Evolutionary conservation across 805 yeast species (phyloP), one percentile per base, ranked within the genome.

Genomic region (Saccharomycopsis babjevae): DNA sequence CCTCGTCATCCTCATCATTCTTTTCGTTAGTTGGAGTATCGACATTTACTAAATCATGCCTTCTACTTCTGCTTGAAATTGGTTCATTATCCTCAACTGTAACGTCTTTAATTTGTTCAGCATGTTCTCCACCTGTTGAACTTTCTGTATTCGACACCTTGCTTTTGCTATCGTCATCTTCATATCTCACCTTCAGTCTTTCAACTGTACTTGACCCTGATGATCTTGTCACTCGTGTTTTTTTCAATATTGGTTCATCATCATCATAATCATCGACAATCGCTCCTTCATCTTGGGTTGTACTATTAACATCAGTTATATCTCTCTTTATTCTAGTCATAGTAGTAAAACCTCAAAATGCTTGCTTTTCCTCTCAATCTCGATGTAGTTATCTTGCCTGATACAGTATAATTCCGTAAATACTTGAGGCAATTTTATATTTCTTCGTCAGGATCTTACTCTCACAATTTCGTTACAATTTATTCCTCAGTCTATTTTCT

Each of bases 181-280:
- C 62, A 16, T 34, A 34, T 42, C 57, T 57, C 11, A 59, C 56
- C 3, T 34, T 57, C 28, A 8, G 16, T 18, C 43, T 43, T 30
- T 40, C 54, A 4, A 5, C 34, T 8, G 30, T 46, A 46, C 6
- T 28, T 16, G 30, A 32, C 1, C 50, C 20, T 18, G 50, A 40
- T 8, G 64, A 63, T 18, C 50, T 40, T 18, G 50, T 36, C 6
- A 64, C 64, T 46, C 69, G 72, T 11, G 66, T 68, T 56, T 71
- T 71, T 38, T 70, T 70, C n/a, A 68, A 64, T 6, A 68, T 59
- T 15, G 71, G 71, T 56, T 68, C 71, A 34, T 70, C 72, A 13
- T 69, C 69, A 15, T 32, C 34, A 18, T 22, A 34, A 16, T 58
- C 60, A 8, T 54, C 60, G 10, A 38, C 57, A 46, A 46, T 46